Evolutionary conservation across 495 filamentous ascomycete species (phyloP), one percentile per base, ranked within the genome.

Genomic region (Friedmanniomyces endolithicus): DNA sequence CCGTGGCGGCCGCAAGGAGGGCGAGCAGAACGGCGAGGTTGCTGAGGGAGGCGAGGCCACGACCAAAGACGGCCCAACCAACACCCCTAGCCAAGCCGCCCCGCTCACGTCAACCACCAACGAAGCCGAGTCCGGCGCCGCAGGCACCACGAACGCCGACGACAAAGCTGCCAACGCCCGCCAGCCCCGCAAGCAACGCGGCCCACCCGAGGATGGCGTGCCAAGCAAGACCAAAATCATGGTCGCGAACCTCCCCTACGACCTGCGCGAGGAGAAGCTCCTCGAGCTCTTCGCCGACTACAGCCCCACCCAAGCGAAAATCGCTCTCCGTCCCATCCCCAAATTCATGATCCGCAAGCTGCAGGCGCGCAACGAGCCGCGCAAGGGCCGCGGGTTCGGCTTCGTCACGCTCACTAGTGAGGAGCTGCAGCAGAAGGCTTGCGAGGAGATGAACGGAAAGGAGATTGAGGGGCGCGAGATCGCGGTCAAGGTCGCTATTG

Each of bases 281-380:
- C 88, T 95, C 78, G 89, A 97, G 65, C 84, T 97, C 67, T 98
- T 98, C 74, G 72, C 73, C 54, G 87, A 78, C 50, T 98, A 96
- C 75, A 72, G 85, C 64, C 94, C 92, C 14, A 79, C 85, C 52
- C 90, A 87, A 40, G 92, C 92, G 69, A 98, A 97, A 79, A 95
- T 98, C 66, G 92, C 92, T 58, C 86, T 98, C 59, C 90, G 92
- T 45, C 92, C 92, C 37, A 98, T 98, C 64, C 94, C 94, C 50
- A 90, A 89, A 61, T 98, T 95, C 81, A 98, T 98, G 92, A 90
- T 98, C 74, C 94, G 94, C 81, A 98, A 97, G 78, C 88, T 98
- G 52, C 90, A 94, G 74, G 87, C 87, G 60, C 90, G 92, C 64
- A 89, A 89, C 61, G 92, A 98, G 76, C 85, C 90, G 58, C 94